Percentiles rank a stretch among this genome's conserved stretches.
Evolutionary conservation across 1,284 basidiomycete genomes (phyloP).

Genomic region (Fomitopsis schrenkii): DNA sequence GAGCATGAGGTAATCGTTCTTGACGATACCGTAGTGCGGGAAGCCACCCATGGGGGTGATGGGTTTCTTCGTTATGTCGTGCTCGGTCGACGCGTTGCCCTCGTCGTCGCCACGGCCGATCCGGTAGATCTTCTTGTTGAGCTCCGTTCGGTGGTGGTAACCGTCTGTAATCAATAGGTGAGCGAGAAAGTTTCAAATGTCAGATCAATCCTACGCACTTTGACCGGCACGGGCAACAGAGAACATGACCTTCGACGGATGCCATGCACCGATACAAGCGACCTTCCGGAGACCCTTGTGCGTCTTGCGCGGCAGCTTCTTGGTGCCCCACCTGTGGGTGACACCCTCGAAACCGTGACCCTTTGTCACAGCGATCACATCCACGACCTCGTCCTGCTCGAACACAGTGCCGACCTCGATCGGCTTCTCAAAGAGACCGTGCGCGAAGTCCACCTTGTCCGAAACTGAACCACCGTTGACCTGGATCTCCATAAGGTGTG

Average conservation of each 20-base stretch:
- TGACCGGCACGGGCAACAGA: conserved; percentile 99
- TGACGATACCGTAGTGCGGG: conserved; percentile 98
- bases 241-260: conserved; percentile 99
- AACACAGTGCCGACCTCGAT: conserved; percentile 86
- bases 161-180: conserved; percentile 57
- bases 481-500: conserved; percentile 99
- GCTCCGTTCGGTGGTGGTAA: conserved; percentile 97
- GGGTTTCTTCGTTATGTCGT: conserved; percentile 89
- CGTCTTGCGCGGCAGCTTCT: conserved; percentile 98
- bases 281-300: conserved; percentile 99
- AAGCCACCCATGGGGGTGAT: conserved; percentile 99
- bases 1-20: conserved; percentile 97
- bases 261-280: conserved; percentile 99
- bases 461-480: conserved; percentile 96
- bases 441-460: conserved; percentile 98
- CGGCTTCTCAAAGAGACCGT: conserved; percentile 96
- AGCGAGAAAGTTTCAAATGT: background rate
- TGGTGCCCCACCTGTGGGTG: conserved; percentile 98
- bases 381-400: conserved; percentile 96
- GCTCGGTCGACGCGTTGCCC: conserved; percentile 89
- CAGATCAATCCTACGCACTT: conserved; percentile 49
- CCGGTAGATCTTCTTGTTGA: conserved; percentile 99
- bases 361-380: conserved; percentile 98
- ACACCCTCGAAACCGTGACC: conserved; percentile 99
- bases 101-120: conserved; percentile 82